Evolutionary conservation across 305 asterid species (phyloP).

Genomic region (Plantago lanceolata): DNA sequence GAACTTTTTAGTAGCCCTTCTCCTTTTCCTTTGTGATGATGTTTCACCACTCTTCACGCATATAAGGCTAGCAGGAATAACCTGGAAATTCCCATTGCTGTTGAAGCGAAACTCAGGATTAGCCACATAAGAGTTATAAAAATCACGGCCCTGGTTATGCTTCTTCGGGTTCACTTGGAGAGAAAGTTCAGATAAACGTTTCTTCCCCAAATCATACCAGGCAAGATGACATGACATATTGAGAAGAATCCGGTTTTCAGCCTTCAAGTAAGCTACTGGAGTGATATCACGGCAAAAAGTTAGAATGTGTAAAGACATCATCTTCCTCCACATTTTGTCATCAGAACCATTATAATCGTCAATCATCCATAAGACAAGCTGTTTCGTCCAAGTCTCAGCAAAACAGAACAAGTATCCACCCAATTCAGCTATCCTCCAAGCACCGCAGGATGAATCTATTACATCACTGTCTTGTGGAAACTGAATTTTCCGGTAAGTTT

Average conservation of each 20-base stretch:
- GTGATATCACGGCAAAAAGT: not conserved
- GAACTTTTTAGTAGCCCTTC: no score
- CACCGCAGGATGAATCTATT: no score
- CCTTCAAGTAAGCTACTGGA: conserved; percentile 24
- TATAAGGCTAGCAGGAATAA: not conserved
- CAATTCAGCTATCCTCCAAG: no score
- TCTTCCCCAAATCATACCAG: no score
- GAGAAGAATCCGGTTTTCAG: not conserved
- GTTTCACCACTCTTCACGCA: no score
- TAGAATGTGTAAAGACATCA: not conserved
- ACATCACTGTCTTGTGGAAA: conserved; percentile 14
- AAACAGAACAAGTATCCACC: conserved; percentile 19
- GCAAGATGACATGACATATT: no score
- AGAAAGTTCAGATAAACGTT: no score
- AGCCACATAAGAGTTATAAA: not conserved
- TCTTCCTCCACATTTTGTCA: conserved; percentile 11
- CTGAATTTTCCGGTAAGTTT: conserved; percentile 5
- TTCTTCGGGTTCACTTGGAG: not conserved
- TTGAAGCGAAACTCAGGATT: no score
- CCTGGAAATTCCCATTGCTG: not conserved
- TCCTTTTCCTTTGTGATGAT: no score
- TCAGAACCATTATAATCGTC: not conserved
- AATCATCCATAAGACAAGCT: not conserved
- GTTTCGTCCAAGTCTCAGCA: not conserved
- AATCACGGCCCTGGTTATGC: not conserved